Conservation (phyloP, 495 filamentous ascomycete species). For the Usnea hakonensis region DNA sequence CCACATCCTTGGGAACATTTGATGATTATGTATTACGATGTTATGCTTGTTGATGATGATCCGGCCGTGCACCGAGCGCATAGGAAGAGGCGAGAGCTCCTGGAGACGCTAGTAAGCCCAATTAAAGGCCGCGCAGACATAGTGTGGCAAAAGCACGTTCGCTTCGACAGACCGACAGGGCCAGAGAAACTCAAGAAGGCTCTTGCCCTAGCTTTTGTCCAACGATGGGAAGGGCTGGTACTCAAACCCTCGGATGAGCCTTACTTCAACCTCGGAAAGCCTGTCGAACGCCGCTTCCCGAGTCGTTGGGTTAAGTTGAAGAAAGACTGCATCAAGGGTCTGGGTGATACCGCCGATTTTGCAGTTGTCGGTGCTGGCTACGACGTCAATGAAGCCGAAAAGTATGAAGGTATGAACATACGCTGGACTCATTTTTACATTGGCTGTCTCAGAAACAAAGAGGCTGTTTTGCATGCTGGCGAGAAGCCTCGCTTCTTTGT, state of each 20-base stretch:
- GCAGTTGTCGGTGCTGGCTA: conserved; percentile 66
- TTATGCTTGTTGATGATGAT: conserved; percentile 63
- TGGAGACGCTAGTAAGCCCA: conserved; percentile 50
- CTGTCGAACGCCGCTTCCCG: conserved; percentile 28
- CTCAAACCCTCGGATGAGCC: conserved; percentile 71
- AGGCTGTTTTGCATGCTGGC: conserved; percentile 44
- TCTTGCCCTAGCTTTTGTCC: conserved; percentile 58
- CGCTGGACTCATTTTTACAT: conserved; percentile 74
- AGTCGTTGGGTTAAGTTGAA: conserved; percentile 75
- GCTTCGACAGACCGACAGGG: conserved; percentile 45
- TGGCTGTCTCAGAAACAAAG: conserved; percentile 68
- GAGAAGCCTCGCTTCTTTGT: conserved; percentile 55
- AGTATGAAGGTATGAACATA: conserved; percentile 39
- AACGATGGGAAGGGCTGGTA: conserved; percentile 66
- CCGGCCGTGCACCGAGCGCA: conserved; percentile 54
- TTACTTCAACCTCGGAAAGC: conserved; percentile 54
- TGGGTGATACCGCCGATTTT: conserved; percentile 78
- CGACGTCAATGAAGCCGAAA: conserved; percentile 48
- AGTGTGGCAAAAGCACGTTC: conserved; percentile 52
- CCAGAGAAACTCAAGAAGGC: conserved; percentile 45
- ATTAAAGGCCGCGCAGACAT: conserved; percentile 53
- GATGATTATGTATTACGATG: conserved; percentile 78
- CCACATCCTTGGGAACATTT: conserved; percentile 64
- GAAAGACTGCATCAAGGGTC: conserved; percentile 75
- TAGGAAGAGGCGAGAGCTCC: conserved; percentile 48